Conservation (phyloP, 148 eudicot species). For the Pouteria glomerata region DNA sequence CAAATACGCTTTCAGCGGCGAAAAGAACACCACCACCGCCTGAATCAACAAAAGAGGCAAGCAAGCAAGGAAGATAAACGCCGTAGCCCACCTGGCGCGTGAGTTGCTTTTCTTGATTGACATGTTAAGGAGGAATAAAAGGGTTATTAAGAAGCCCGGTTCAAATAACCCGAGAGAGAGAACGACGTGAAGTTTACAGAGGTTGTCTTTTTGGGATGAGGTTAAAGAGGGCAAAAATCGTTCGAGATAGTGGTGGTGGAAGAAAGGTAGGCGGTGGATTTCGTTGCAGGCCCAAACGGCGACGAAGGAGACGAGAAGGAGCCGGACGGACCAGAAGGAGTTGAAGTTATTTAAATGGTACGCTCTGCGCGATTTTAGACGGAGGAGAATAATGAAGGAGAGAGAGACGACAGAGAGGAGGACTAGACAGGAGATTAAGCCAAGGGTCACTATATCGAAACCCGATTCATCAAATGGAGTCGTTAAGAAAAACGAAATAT, state of each 20-base stretch:
- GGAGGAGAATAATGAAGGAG: slow-evolving; percentile 37
- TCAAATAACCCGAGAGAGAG: slow-evolving; percentile 62
- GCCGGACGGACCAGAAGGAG: slow-evolving; percentile 48
- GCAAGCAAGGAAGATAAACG: slow-evolving; percentile 27
- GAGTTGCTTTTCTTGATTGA: slow-evolving; percentile 42
- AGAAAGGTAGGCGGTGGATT: slow-evolving; percentile 39
- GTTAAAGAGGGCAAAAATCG: slow-evolving; percentile 25
- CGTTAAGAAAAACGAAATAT: slow-evolving; percentile 4
- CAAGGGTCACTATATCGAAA: slow-evolving; percentile 34
- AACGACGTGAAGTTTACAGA: slow-evolving; percentile 49
- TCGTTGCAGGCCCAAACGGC: slow-evolving; percentile 45
- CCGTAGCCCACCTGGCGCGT: slow-evolving; percentile 21
- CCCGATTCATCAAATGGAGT: slow-evolving; percentile 19
- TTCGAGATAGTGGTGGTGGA: slow-evolving; percentile 22
- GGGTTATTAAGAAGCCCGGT: slow-evolving; percentile 57
- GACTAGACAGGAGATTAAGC: slow-evolving; percentile 27
- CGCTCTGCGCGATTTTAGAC: slow-evolving; percentile 29
- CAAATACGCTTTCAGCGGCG: slow-evolving; percentile 16
- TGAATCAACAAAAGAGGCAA: slow-evolving; percentile 28
- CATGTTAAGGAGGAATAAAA: slow-evolving; percentile 43
- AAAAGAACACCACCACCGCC: slow-evolving; percentile 13
- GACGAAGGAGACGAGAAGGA: slow-evolving; percentile 40
- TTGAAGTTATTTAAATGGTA: slow-evolving; percentile 40
- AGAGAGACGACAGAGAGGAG: slow-evolving; percentile 42
- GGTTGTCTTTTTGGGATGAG: slow-evolving; percentile 22